phyloP scores from a whole-genome alignment of 2,329 filamentous ascomycete genomes.

The Cladosporium sp. region DNA sequence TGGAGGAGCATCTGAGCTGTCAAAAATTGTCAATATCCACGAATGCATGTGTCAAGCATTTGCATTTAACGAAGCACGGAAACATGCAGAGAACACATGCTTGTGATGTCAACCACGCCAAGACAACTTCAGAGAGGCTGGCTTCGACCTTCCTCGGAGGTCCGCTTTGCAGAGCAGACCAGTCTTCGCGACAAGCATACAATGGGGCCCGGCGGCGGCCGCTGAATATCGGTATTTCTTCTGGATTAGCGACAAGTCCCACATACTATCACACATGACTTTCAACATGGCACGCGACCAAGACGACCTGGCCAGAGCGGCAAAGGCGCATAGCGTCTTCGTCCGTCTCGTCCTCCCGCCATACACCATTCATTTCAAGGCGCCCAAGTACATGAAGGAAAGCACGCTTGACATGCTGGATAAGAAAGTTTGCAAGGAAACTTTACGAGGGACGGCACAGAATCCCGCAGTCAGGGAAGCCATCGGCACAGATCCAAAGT shows the following conservation, averaged over 20 bases:
- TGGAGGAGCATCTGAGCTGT: no score
- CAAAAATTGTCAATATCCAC: no score
- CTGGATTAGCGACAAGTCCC: not conserved
- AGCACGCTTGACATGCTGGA: slow-evolving; percentile 56
- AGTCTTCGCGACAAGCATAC: slow-evolving; percentile 5
- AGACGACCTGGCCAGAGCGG: slow-evolving; percentile 15
- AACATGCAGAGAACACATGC: no score
- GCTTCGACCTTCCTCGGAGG: not conserved
- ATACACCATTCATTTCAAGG: slow-evolving; percentile 57
- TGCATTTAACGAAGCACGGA: no score
- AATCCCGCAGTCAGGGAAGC: slow-evolving; percentile 51
- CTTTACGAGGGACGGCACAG: slow-evolving; percentile 54
- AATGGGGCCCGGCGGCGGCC: slow-evolving; percentile 12
- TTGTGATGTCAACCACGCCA: not conserved
- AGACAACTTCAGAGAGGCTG: not conserved
- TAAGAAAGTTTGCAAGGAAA: slow-evolving; percentile 52
- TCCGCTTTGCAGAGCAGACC: slow-evolving; percentile 5
- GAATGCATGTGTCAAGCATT: no score
- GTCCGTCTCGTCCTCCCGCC: slow-evolving; percentile 44
- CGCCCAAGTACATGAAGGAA: slow-evolving; percentile 56
- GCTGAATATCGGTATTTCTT: slow-evolving; percentile 4
- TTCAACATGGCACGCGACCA: slow-evolving; percentile 19
- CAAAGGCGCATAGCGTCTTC: slow-evolving; percentile 39
- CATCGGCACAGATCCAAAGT: slow-evolving; percentile 52
- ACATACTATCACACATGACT: slow-evolving; percentile 4